phyloP scores from a whole-genome alignment of 2,329 filamentous ascomycete species.

The Aspergillus melleus region DNA sequence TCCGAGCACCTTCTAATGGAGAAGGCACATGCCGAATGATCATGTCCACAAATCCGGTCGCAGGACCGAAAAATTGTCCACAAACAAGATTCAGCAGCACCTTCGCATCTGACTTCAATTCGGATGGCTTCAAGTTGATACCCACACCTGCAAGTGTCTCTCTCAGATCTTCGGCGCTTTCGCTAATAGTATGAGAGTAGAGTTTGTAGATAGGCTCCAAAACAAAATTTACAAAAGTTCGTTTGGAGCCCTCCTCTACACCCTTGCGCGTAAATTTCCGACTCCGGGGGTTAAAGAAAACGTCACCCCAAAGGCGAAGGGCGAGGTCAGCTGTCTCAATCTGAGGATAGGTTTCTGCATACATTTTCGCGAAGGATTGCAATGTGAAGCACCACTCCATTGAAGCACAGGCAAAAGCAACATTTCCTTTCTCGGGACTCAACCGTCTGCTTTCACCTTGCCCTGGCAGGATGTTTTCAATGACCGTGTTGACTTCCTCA shows the following conservation, averaged over 20 bases:
- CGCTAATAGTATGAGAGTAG: constrained; percentile 90
- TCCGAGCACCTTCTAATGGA: constrained; percentile 73
- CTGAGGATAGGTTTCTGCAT: constrained; percentile 80
- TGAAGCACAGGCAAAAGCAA: constrained; percentile 89
- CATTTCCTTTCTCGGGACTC: constrained; percentile 95
- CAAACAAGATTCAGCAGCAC: constrained; percentile 86
- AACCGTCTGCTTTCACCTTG: constrained; percentile 76
- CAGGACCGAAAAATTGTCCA: constrained; percentile 90
- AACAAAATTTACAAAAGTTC: constrained; percentile 92
- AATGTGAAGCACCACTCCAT: constrained; percentile 98
- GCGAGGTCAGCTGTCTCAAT: constrained; percentile 83
- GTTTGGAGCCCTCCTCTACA: constrained; percentile 73
- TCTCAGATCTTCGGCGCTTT: constrained; percentile 81
- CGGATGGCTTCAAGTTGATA: constrained; percentile 85
- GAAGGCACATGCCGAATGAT: constrained; percentile 85
- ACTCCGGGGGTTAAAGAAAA: constrained; percentile 90
- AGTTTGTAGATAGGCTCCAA: constrained; percentile 98
- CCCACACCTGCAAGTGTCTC: constrained; percentile 75
- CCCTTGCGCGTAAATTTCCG: constrained; percentile 89
- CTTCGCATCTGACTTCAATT: constrained; percentile 87
- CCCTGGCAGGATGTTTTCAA: constrained; percentile 82
- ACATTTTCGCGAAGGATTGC: constrained; percentile 93
- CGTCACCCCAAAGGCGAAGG: constrained; percentile 86
- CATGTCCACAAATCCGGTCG: constrained; percentile 94
- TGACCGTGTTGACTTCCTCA: constrained; percentile 95